Percentiles rank a stretch among this genome's conserved stretches.
Evolutionary conservation across 306 rosid species (phyloP).

Genomic region (Malus orientalis): DNA sequence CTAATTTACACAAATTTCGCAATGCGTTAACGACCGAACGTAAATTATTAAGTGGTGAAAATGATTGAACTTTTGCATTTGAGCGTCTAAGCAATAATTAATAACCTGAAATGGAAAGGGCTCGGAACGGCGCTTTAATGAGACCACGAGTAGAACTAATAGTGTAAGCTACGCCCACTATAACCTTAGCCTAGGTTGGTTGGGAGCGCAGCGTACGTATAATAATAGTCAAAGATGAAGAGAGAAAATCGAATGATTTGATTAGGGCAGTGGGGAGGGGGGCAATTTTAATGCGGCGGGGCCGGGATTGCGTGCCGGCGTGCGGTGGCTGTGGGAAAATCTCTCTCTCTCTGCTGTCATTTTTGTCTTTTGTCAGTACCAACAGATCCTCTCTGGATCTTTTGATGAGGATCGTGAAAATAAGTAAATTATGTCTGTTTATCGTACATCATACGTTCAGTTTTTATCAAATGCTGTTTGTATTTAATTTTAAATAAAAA

Average conservation of each 20-base stretch:
- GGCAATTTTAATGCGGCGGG: background rate
- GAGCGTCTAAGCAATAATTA: background rate
- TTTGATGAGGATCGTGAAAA: fast-evolving
- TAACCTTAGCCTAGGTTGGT: too few relatives aligned
- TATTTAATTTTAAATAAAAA: too few relatives aligned
- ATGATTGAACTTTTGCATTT: too few relatives aligned
- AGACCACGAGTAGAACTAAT: background rate
- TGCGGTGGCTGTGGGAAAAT: background rate
- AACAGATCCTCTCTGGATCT: too few relatives aligned
- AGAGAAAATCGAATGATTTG: background rate
- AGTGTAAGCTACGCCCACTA: background rate
- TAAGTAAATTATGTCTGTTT: too few relatives aligned
- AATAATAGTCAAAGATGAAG: background rate
- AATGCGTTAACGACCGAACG: too few relatives aligned
- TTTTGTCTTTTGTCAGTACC: constrained; percentile 8
- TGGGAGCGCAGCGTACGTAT: background rate
- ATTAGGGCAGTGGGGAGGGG: background rate
- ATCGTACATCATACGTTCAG: too few relatives aligned
- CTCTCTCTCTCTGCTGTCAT: background rate
- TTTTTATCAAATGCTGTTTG: fast-evolving
- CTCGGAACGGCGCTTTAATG: background rate
- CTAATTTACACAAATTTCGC: too few relatives aligned
- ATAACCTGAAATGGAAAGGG: background rate
- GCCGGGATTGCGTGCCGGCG: background rate
- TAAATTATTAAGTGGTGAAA: too few relatives aligned